phyloP scores from a whole-genome alignment of 306 rosid genomes.

The Vicia villosa region DNA sequence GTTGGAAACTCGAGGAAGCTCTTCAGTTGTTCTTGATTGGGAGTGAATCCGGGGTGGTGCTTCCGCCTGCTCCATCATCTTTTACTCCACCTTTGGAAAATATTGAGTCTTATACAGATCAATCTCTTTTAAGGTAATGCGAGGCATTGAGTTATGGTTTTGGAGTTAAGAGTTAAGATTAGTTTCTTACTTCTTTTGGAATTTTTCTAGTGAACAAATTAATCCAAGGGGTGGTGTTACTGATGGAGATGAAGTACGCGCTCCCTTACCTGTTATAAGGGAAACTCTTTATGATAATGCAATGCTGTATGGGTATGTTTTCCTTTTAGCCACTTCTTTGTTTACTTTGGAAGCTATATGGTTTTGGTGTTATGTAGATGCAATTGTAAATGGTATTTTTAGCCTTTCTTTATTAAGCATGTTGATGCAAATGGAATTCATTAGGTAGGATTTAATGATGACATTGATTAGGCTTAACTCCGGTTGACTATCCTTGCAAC shows the following conservation, averaged over 20 bases:
- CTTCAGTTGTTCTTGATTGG: slow-evolving; percentile 86
- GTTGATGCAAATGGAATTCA: slow-evolving; percentile 13
- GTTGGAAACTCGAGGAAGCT: slow-evolving; percentile 96
- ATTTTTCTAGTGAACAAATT: slow-evolving; percentile 53
- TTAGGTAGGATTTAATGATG: not conserved
- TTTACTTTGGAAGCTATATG: not conserved
- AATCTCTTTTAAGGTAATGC: no score
- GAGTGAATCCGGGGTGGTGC: slow-evolving; percentile 54
- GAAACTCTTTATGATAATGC: slow-evolving; percentile 90
- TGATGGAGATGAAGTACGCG: slow-evolving; percentile 79
- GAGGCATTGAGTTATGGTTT: no score
- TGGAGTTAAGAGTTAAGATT: no score
- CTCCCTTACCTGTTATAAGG: slow-evolving; percentile 93
- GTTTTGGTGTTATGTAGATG: not conserved
- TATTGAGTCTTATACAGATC: no score
- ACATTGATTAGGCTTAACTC: not conserved
- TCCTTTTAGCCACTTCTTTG: not conserved
- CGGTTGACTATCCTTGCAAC: slow-evolving; percentile 5
- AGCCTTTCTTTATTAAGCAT: not conserved
- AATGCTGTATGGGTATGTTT: slow-evolving; percentile 68
- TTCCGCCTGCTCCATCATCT: slow-evolving; percentile 30
- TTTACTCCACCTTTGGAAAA: slow-evolving; percentile 34
- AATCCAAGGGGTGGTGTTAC: slow-evolving; percentile 48
- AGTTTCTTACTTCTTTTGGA: no score
- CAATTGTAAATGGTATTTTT: not conserved